Percentiles rank a stretch among this genome's conserved stretches.
Conservation (phyloP, 2,329 filamentous ascomycete species). For the Blastomyces silverae region DNA sequence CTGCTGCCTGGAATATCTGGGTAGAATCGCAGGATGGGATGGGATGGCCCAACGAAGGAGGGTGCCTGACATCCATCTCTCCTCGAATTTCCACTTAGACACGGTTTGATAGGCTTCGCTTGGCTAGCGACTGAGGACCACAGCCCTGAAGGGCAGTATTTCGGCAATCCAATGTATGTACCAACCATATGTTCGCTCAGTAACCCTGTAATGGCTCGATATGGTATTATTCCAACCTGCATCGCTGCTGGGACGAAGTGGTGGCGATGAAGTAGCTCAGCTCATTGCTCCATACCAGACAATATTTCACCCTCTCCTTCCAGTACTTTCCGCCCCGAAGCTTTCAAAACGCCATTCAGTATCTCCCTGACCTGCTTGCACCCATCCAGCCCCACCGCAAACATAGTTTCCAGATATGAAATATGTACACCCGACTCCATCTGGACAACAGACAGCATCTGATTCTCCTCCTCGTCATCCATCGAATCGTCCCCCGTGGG, state of each 20-base stretch:
- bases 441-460: constrained; percentile 66
- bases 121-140: neutral
- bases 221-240: neutral
- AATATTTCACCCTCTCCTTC: constrained; percentile 17
- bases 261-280: neutral
- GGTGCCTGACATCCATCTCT: neutral
- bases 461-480: constrained; percentile 46
- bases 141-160: neutral
- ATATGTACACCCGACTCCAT: constrained; percentile 87
- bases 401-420: constrained; percentile 75
- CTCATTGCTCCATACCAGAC: constrained; percentile 4
- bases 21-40: neutral
- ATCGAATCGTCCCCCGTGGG: constrained; percentile 52
- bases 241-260: neutral
- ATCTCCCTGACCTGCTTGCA: constrained; percentile 79
- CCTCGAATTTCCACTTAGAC: neutral
- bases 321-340: constrained; percentile 20
- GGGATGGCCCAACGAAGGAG: neutral
- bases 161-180: neutral
- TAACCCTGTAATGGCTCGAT: neutral
- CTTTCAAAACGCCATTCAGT: constrained; percentile 70
- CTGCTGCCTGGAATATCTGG: neutral
- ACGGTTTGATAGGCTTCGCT: neutral
- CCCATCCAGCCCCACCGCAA: constrained; percentile 85
- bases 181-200: neutral